phyloP scores from a whole-genome alignment of 768 basidiomycete genomes.

The Tylopilus sp. region DNA sequence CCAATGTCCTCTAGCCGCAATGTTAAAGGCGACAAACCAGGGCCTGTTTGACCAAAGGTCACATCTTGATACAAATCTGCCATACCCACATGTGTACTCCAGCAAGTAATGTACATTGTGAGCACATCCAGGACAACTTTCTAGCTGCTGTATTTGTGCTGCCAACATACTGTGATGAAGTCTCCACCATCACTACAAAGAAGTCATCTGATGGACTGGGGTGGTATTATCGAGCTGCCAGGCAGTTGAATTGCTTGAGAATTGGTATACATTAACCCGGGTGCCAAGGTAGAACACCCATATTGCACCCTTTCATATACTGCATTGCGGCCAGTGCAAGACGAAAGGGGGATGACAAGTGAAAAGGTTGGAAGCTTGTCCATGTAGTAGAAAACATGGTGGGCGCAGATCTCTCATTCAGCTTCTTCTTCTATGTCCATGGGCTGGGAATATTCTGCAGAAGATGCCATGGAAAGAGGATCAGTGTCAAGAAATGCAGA shows the following conservation, averaged over 20 bases:
- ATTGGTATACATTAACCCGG: constrained; percentile 62
- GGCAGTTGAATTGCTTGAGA: constrained; percentile 66
- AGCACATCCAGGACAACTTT: constrained; percentile 78
- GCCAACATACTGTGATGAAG: constrained; percentile 68
- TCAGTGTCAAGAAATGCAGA: constrained; percentile 76
- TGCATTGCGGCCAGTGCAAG: constrained; percentile 64
- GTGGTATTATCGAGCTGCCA: constrained; percentile 69
- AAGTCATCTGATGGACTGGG: constrained; percentile 63
- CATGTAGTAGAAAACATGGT: constrained; percentile 75
- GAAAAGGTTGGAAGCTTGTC: constrained; percentile 69
- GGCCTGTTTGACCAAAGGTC: constrained; percentile 48
- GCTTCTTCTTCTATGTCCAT: constrained; percentile 38
- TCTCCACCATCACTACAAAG: constrained; percentile 72
- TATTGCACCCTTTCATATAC: constrained; percentile 68
- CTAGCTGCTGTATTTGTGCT: constrained; percentile 84
- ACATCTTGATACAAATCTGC: constrained; percentile 46
- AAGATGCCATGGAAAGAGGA: constrained; percentile 46
- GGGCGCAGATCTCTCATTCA: constrained; percentile 57
- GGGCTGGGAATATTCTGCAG: constrained; percentile 42
- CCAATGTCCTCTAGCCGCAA: constrained; percentile 67
- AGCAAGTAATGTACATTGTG: constrained; percentile 66
- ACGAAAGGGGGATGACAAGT: constrained; percentile 60
- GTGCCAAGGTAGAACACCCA: constrained; percentile 43
- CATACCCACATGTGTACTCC: constrained; percentile 41
- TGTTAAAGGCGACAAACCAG: constrained; percentile 36